These are phyloP conservation scores for Quercus suber DNA, from an alignment of 306 rosid species.

Conservation along the genomic window DNA sequence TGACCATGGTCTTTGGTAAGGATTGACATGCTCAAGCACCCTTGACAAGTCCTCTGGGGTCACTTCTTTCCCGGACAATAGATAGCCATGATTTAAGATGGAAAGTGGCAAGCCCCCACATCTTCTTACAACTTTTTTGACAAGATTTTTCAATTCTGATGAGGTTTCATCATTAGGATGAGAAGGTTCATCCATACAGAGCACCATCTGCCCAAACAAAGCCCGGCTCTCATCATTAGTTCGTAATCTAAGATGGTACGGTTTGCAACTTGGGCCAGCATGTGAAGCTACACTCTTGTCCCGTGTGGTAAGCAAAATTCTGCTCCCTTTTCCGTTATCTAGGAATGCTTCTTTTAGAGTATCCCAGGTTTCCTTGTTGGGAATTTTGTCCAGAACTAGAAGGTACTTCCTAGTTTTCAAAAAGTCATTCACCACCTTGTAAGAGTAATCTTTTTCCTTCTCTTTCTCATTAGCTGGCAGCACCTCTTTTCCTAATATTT, in stretches of 20 bases:
- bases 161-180: no score
- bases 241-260: slow-evolving; percentile 9
- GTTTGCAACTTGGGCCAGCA: not conserved
- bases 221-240: slow-evolving; percentile 20
- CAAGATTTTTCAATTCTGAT: not conserved
- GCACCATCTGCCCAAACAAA: slow-evolving; percentile 16
- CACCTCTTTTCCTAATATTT: not conserved
- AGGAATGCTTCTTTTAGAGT: not conserved
- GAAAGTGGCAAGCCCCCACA: not conserved
- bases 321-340: not conserved
- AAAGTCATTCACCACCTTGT: not conserved
- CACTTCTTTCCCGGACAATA: not conserved
- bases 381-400: slow-evolving; percentile 30
- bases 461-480: slow-evolving; percentile 7
- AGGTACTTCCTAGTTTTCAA: slow-evolving; percentile 6
- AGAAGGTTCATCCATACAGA: not conserved
- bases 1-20: slow-evolving; percentile 3
- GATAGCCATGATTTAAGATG: not conserved
- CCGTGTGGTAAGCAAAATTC: slow-evolving; percentile 5
- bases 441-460: not conserved
- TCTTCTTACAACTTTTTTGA: not conserved
- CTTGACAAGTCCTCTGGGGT: not conserved
- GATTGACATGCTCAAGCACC: slow-evolving; percentile 5
- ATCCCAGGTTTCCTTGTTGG: not conserved
- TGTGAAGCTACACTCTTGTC: slow-evolving; percentile 1